Evolutionary conservation across 23 red algal genomes (phyloP).

Genomic region (Agarophyton chilense): DNA sequence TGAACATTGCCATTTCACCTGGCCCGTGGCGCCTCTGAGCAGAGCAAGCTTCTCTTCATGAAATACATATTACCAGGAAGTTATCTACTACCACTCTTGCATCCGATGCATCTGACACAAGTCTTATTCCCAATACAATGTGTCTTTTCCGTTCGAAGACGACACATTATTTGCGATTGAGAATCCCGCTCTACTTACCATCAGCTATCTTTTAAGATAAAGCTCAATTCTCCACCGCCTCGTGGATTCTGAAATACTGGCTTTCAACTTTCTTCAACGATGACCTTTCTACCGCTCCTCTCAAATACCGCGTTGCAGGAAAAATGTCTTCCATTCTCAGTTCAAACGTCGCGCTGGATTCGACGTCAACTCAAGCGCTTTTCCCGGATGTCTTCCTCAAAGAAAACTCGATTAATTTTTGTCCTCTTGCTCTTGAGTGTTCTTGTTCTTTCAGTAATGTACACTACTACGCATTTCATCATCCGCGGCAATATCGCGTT

Average conservation of each 20-base stretch:
- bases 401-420: not conserved
- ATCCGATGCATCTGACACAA: no score
- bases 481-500: not conserved
- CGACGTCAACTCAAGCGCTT: not conserved
- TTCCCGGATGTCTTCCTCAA: not conserved
- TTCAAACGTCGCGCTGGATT: slow-evolving; percentile 9
- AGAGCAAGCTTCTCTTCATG: not conserved
- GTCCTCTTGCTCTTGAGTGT: not conserved
- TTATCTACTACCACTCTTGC: no score
- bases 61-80: not conserved
- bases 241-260: not conserved
- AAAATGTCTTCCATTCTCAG: not conserved
- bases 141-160: no score
- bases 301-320: not conserved
- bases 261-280: not conserved
- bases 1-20: not conserved
- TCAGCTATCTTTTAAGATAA: no score
- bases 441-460: not conserved
- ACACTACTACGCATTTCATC: not conserved
- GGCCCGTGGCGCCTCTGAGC: not conserved
- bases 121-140: no score
- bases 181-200: no score
- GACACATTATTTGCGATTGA: no score
- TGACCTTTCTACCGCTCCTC: slow-evolving; percentile 13
- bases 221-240: not conserved